phyloP scores from a whole-genome alignment of 2,329 filamentous ascomycete species.

The Xylaria sp. region DNA sequence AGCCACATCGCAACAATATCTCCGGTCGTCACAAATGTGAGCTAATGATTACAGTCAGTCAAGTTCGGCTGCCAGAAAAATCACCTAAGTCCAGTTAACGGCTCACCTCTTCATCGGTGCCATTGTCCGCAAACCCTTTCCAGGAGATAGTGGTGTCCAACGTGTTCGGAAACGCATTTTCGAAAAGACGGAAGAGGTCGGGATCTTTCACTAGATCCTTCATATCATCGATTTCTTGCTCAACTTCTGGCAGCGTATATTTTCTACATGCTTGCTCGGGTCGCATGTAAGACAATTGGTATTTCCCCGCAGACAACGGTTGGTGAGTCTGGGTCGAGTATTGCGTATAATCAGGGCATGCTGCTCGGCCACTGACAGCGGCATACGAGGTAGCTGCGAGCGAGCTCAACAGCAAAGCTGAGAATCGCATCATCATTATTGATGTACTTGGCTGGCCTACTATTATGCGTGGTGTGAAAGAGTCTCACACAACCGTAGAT shows the following conservation, averaged over 20 bases:
- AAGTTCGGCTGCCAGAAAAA: conserved; percentile 53
- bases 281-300: conserved; percentile 82
- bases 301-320: conserved; percentile 80
- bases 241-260: conserved; percentile 80
- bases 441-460: conserved; percentile 1
- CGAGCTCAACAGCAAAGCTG: conserved; percentile 32
- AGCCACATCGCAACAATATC: conserved; percentile 96
- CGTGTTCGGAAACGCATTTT: conserved; percentile 80
- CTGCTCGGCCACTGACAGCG: conserved; percentile 33
- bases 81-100: conserved; percentile 56
- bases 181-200: conserved; percentile 76
- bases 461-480: conserved; percentile 3
- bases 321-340: conserved; percentile 70
- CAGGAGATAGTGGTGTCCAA: conserved; percentile 78
- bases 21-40: conserved; percentile 85
- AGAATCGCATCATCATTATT: conserved; percentile 27
- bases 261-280: conserved; percentile 81
- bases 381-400: conserved; percentile 32
- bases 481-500: not conserved
- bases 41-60: conserved; percentile 57
- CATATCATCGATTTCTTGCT: conserved; percentile 78
- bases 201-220: conserved; percentile 77
- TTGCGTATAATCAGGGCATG: conserved; percentile 72
- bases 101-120: conserved; percentile 71
- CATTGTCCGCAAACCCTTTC: conserved; percentile 69